phyloP scores from a whole-genome alignment of 768 basidiomycete genomes.

The Lactifluus piperatus region DNA sequence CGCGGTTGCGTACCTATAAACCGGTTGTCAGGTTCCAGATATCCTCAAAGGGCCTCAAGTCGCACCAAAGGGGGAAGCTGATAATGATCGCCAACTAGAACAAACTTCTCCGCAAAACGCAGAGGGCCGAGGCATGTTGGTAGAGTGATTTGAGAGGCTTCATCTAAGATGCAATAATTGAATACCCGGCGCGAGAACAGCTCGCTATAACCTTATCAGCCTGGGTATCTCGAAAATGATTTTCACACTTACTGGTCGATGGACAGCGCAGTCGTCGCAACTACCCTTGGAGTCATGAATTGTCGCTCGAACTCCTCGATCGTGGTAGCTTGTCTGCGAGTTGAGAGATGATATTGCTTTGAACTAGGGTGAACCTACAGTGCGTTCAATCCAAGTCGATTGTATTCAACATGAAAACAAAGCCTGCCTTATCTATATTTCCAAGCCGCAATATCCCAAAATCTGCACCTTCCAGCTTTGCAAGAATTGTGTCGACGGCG shows the following conservation, averaged over 20 bases:
- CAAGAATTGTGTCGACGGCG: conserved; percentile 93
- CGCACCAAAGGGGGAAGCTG: conserved; percentile 90
- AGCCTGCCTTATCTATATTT: conserved; percentile 78
- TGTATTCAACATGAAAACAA: background rate
- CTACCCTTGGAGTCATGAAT: conserved; percentile 82
- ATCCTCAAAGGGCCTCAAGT: background rate
- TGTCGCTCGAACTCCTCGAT: conserved; percentile 80
- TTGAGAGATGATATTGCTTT: conserved; percentile 58
- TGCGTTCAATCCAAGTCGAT: background rate
- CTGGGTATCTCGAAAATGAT: background rate
- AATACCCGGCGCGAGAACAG: conserved; percentile 80
- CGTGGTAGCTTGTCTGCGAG: conserved; percentile 45
- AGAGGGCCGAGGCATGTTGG: conserved; percentile 94
- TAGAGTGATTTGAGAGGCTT: conserved; percentile 94
- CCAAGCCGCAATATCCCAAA: conserved; percentile 80
- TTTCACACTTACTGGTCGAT: conserved; percentile 77
- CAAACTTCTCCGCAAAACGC: conserved; percentile 81
- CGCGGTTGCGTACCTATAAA: conserved; percentile 67
- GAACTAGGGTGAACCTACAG: conserved; percentile 76
- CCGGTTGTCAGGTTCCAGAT: background rate
- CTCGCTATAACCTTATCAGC: conserved; percentile 40
- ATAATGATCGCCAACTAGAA: conserved; percentile 95
- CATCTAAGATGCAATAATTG: conserved; percentile 96
- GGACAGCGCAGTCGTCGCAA: conserved; percentile 91
- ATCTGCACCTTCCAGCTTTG: conserved; percentile 60